Conservation (phyloP, 2,329 filamentous ascomycete genomes). For the Venturia asperata region DNA sequence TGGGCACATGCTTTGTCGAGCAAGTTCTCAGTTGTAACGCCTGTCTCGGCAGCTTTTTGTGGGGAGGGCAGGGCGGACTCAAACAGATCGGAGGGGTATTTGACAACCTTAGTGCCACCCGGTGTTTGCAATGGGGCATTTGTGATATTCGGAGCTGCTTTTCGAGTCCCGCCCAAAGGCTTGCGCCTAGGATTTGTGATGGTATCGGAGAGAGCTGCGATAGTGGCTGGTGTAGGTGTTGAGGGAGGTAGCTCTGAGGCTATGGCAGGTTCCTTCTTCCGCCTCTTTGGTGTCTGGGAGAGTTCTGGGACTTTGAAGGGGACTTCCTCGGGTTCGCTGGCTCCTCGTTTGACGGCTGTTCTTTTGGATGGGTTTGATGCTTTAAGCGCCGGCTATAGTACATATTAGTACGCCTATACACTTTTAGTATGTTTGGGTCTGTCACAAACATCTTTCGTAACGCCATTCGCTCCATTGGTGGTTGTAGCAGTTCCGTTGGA, state of each 20-base stretch:
- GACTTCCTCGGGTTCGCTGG: conserved; percentile 4
- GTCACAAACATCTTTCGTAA: background rate
- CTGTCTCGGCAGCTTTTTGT: conserved; percentile 25
- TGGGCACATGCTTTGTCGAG: conserved; percentile 69
- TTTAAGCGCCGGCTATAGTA: background rate
- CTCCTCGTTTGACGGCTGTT: background rate
- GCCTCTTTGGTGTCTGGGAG: conserved; percentile 8
- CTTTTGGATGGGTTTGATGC: background rate
- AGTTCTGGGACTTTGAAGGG: conserved; percentile 11
- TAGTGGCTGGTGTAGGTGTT: conserved; percentile 18
- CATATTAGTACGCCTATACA: background rate
- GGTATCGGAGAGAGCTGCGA: background rate
- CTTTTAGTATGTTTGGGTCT: background rate
- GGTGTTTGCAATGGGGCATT: conserved; percentile 68
- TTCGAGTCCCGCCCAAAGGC: conserved; percentile 1
- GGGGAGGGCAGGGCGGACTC: conserved; percentile 31
- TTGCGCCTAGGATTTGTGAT: conserved; percentile 6
- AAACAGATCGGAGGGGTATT: conserved; percentile 28
- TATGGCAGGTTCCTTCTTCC: background rate
- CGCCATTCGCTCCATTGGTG: background rate
- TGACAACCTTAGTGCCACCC: conserved; percentile 57
- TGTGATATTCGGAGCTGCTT: conserved; percentile 54
- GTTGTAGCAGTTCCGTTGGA: background rate
- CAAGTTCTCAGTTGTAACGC: conserved; percentile 58
- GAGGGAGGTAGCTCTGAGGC: background rate